phyloP scores from a whole-genome alignment of 306 rosid species.

The Dryas alaskensis region DNA sequence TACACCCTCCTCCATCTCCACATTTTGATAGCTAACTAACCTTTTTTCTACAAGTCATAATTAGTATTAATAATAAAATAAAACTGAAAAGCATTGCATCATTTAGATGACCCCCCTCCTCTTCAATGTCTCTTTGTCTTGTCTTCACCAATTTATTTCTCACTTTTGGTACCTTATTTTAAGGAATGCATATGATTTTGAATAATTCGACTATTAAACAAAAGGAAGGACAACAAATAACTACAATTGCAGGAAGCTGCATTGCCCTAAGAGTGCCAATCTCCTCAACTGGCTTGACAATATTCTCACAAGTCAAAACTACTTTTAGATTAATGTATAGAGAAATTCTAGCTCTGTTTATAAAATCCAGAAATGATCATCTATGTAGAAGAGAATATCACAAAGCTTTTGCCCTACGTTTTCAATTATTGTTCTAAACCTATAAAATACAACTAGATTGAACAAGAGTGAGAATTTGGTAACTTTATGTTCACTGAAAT shows the following conservation, averaged over 20 bases:
- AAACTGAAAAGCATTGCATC: no score
- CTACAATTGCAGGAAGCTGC: background rate
- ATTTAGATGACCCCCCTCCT: no score
- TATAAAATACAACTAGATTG: background rate
- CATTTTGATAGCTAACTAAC: no score
- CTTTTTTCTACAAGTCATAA: no score
- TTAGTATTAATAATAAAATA: no score
- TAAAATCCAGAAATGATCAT: background rate
- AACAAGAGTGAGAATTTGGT: background rate
- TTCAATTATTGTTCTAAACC: background rate
- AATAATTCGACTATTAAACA: background rate
- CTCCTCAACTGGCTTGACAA: background rate
- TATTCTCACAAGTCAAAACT: background rate
- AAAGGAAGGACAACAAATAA: background rate
- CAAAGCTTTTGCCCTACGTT: background rate
- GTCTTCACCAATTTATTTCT: no score
- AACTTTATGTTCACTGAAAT: no score
- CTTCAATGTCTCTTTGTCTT: no score
- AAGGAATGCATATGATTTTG: no score
- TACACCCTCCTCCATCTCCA: no score
- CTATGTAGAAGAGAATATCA: background rate
- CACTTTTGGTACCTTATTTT: no score
- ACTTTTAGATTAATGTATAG: background rate
- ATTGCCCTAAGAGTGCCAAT: background rate
- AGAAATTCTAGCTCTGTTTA: background rate